Conservation (phyloP, 2,329 filamentous ascomycete genomes). For the Pyricularia pennisetigena region DNA sequence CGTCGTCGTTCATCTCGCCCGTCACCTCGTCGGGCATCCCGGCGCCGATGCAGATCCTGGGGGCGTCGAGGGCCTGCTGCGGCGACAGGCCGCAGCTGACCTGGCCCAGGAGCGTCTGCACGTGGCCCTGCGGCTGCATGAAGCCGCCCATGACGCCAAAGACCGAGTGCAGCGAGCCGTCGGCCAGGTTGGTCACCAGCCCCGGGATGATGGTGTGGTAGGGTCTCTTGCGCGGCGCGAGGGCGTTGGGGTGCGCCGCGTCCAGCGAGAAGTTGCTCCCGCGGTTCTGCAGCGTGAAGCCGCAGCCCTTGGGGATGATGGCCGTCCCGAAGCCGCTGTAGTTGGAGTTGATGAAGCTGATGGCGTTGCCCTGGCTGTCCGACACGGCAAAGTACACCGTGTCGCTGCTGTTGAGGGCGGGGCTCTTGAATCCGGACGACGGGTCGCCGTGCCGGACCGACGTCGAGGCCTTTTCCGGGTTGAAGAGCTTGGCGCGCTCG, state of each 20-base stretch:
- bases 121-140: conserved; percentile 93
- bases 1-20: conserved; percentile 48
- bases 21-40: conserved; percentile 41
- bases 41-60: conserved; percentile 73
- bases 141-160: conserved; percentile 96
- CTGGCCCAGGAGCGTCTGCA: conserved; percentile 87
- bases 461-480: conserved; percentile 52
- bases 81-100: conserved; percentile 69
- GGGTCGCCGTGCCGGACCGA: conserved; percentile 54
- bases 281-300: conserved; percentile 87
- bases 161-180: conserved; percentile 66
- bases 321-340: conserved; percentile 77
- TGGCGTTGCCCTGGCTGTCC: conserved; percentile 74
- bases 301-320: conserved; percentile 77
- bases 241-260: conserved; percentile 62
- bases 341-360: conserved; percentile 92
- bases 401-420: conserved; percentile 50
- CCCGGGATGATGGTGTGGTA: conserved; percentile 97
- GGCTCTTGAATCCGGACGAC: conserved; percentile 20
- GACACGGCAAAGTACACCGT: conserved; percentile 89
- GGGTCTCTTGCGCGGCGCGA: conserved; percentile 72
- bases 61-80: conserved; percentile 80
- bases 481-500: conserved; percentile 50
- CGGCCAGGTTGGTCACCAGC: conserved; percentile 65
- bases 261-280: conserved; percentile 73